Evolutionary conservation across 208 protist species (phyloP).

Genomic region (Tritrichomonas foetus): DNA sequence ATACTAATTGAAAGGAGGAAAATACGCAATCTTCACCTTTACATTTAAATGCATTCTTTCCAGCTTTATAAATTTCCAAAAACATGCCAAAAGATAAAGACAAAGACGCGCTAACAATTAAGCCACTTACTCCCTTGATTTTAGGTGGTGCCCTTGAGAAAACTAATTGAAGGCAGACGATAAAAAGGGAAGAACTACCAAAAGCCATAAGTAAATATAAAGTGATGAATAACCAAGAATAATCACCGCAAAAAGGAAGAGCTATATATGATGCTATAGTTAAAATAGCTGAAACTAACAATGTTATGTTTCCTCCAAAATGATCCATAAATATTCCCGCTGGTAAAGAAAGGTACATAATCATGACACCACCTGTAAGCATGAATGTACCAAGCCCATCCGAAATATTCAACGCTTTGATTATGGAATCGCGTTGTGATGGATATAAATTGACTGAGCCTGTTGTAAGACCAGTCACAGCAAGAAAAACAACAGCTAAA

Average conservation of each 20-base stretch:
- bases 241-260: not conserved
- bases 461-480: not conserved
- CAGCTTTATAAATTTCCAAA: not conserved
- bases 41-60: not conserved
- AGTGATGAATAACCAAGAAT: not conserved
- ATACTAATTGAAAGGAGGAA: not conserved
- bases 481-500: not conserved
- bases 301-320: not conserved
- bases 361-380: not conserved
- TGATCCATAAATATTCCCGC: slow-evolving; percentile 1
- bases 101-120: not conserved
- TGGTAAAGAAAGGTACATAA: slow-evolving; percentile 26
- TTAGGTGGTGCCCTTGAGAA: not conserved
- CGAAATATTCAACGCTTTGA: not conserved
- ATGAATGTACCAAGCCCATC: not conserved
- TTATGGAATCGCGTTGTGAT: not conserved
- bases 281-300: not conserved
- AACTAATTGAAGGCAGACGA: not conserved
- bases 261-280: not conserved
- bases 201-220: not conserved
- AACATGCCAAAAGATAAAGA: not conserved
- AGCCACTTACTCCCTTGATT: not conserved
- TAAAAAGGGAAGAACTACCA: not conserved
- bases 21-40: not conserved
- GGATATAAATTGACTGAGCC: not conserved